A percentile compares a stretch with the other conserved stretches of the same genome.
Conservation (phyloP, 1,284 basidiomycete genomes). For the Boletus sp. region DNA sequence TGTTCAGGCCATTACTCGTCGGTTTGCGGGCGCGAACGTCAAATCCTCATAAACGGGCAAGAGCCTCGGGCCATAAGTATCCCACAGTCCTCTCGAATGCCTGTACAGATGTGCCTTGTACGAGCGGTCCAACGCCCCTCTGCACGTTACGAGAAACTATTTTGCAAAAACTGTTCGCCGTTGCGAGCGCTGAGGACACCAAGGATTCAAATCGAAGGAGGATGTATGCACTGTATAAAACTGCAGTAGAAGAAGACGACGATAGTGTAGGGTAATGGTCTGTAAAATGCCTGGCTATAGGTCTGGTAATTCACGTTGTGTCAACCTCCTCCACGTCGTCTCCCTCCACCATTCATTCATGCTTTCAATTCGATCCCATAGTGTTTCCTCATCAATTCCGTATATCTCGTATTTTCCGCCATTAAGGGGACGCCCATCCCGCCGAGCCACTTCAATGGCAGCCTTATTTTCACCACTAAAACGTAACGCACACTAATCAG, state of each 20-base stretch:
- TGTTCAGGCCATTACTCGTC: constrained; percentile 63
- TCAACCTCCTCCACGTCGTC: constrained; percentile 80
- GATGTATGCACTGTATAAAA: constrained; percentile 80
- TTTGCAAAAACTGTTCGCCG: constrained; percentile 65
- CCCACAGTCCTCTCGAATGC: constrained; percentile 46
- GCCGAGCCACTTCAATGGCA: constrained; percentile 73
- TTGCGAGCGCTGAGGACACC: constrained; percentile 71
- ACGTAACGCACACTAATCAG: constrained; percentile 10
- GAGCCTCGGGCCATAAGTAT: constrained; percentile 32
- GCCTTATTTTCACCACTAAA: constrained; percentile 77
- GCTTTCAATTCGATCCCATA: constrained; percentile 73
- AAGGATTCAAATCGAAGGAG: constrained; percentile 76
- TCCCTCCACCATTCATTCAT: constrained; percentile 95
- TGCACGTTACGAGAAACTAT: constrained; percentile 52
- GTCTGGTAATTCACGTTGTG: constrained; percentile 86
- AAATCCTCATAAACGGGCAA: constrained; percentile 42
- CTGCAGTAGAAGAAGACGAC: constrained; percentile 47
- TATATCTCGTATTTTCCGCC: constrained; percentile 86
- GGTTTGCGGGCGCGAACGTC: constrained; percentile 40
- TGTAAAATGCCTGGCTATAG: constrained; percentile 36
- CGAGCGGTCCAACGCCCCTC: constrained; percentile 38
- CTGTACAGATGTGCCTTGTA: constrained; percentile 40
- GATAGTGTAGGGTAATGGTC: constrained; percentile 20
- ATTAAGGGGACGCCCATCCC: constrained; percentile 57
- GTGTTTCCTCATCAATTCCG: constrained; percentile 76